A percentile compares a stretch with the other conserved stretches of the same genome.
Evolutionary conservation across 768 basidiomycete species (phyloP).

Genomic region (Macrolepiota fuliginosa): DNA sequence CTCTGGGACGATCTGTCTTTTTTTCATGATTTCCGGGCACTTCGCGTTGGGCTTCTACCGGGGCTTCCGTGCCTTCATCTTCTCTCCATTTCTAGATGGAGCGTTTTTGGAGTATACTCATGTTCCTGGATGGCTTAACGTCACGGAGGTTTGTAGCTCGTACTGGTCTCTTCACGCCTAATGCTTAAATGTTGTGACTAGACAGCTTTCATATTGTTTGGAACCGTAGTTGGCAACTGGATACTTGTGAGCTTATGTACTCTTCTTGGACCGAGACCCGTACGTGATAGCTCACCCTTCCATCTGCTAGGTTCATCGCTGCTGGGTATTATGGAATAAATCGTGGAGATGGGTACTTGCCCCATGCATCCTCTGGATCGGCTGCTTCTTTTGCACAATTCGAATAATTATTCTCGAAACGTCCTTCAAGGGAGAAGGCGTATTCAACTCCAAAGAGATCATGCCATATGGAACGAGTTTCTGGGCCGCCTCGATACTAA

Average conservation of each 20-base stretch:
- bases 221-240: not conserved
- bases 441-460: not conserved
- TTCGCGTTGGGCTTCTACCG: slow-evolving; percentile 4
- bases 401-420: slow-evolving; percentile 3
- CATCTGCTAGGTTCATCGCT: slow-evolving; percentile 3
- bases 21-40: not conserved
- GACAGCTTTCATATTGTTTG: slow-evolving; percentile 5
- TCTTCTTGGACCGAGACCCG: not conserved
- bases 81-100: not conserved
- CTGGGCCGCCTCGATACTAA: slow-evolving; percentile 5
- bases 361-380: slow-evolving; percentile 2
- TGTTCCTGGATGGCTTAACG: slow-evolving; percentile 2
- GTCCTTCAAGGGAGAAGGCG: not conserved
- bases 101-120: not conserved
- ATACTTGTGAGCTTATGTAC: not conserved
- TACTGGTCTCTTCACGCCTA: not conserved
- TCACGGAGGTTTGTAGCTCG: not conserved
- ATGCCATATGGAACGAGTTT: slow-evolving; percentile 2
- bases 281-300: not conserved
- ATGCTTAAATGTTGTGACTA: not conserved
- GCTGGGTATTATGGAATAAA: slow-evolving; percentile 8
- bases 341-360: not conserved
- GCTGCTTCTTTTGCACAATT: slow-evolving; percentile 5
- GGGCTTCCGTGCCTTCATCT: slow-evolving; percentile 2
- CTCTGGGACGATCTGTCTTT: slow-evolving; percentile 4